phyloP scores from a whole-genome alignment of 1,284 basidiomycete genomes.

The Trichosporon faecale region DNA sequence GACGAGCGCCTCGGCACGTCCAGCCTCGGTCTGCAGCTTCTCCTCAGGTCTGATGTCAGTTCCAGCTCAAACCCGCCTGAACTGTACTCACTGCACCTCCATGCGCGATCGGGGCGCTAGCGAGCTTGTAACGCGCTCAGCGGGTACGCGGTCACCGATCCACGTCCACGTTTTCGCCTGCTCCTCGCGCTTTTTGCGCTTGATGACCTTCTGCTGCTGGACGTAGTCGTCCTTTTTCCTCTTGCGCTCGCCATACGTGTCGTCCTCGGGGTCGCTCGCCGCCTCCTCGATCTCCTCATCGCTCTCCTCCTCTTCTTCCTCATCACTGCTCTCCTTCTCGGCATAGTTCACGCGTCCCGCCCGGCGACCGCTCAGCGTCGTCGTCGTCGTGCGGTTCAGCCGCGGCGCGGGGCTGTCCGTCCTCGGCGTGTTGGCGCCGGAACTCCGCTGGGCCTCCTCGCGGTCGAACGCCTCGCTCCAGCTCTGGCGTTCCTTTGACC shows the following conservation, averaged over 20 bases:
- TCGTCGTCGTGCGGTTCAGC: slow-evolving; percentile 39
- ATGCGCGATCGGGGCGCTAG: slow-evolving; percentile 46
- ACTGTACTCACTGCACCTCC: neutral
- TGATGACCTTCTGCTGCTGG: slow-evolving; percentile 7
- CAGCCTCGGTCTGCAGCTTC: slow-evolving; percentile 63
- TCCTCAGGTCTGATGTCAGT: slow-evolving; percentile 60
- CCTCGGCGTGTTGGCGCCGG: slow-evolving; percentile 37
- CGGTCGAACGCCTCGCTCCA: slow-evolving; percentile 43
- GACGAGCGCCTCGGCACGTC: slow-evolving; percentile 67
- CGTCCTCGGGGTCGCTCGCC: slow-evolving; percentile 59
- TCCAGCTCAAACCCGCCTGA: neutral
- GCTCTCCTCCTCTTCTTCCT: slow-evolving; percentile 70
- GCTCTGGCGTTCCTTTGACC: slow-evolving; percentile 51
- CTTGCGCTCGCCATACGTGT: slow-evolving; percentile 32
- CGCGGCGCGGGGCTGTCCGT: slow-evolving; percentile 36
- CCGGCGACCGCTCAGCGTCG: slow-evolving; percentile 47
- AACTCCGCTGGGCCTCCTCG: slow-evolving; percentile 26
- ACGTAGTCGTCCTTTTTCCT: slow-evolving; percentile 15
- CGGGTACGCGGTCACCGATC: slow-evolving; percentile 78
- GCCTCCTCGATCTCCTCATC: slow-evolving; percentile 70
- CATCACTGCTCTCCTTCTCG: slow-evolving; percentile 78
- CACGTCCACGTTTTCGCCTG: slow-evolving; percentile 63
- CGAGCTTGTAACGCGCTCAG: slow-evolving; percentile 68
- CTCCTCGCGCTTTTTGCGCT: slow-evolving; percentile 14
- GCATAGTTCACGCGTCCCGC: slow-evolving; percentile 78